Base-by-base conservation (phyloP, 1,284 basidiomycete genomes). In the Cerioporus squamosus region DNA sequence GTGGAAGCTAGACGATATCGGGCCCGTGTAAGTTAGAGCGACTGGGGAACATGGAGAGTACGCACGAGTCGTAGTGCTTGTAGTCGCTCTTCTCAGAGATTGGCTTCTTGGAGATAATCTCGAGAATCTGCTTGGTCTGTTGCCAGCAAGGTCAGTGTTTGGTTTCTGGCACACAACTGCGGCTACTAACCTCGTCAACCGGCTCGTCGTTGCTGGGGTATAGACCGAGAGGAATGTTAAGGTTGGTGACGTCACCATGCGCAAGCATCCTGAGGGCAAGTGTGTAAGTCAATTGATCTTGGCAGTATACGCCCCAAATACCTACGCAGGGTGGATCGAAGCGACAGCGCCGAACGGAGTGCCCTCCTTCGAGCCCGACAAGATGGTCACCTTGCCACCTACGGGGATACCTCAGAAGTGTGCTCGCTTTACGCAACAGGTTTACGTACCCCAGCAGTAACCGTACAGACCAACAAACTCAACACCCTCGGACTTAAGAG, bases 181-280 rank as follows among this genome's bases (percentile, higher is more conserved):
- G 9, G 12, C 5, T 7, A 49, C 47, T 55, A 55, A 86, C 86
- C 73, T 82, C 83, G 5, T 82, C 79, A 5, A 76, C 65, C 3
- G 84, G 77, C 67, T 89, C 87, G 65, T 88, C 86, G 51, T 82
- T 80, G 50, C 84, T 85, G 18, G 82, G 78, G 73, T 86, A 89
- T 36, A 86, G 76, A 3, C 77, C 86, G 26, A 88, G 66, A 23
- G 87, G 86, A 15, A 87, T 77, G 12, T 77, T 75, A 36, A 88
- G 69, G 40, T 80, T 77, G 6, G 75, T 70, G 2, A 81, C 81
- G 63, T 88, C 86, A 5, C 75, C 74, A 10, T 77, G 75, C 15
- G 79, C 79, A n/a, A 88, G 72, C 83, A 87, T 86, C 6, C 84
- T 86, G 59, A 12, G 31, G 8, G 17, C 31, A 20, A 39, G 15